These are phyloP conservation scores for Ophioceras dolichostomum DNA, from an alignment of 2,329 filamentous ascomycete species.

Conservation along the genomic window DNA sequence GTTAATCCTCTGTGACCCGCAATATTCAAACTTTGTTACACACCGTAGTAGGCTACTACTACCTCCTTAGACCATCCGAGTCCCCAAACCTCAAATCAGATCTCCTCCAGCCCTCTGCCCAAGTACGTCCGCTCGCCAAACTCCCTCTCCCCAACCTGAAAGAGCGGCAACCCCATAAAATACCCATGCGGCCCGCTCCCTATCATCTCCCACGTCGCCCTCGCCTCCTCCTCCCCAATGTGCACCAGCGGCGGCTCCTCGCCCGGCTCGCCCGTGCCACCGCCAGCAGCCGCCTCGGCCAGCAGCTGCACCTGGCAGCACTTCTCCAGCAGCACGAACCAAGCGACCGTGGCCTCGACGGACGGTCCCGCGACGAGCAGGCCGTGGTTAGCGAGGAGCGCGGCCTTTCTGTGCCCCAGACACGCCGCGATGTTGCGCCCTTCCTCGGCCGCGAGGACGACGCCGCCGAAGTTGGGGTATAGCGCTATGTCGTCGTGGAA, in stretches of 20 bases:
- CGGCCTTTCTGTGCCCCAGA: slow-evolving; percentile 36
- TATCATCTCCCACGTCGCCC: slow-evolving; percentile 10
- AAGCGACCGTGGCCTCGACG: slow-evolving; percentile 39
- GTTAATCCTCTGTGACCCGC: too few species aligned
- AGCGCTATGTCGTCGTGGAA: slow-evolving; percentile 39
- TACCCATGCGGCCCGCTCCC: slow-evolving; percentile 9
- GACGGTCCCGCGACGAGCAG: slow-evolving; percentile 35
- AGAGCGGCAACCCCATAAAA: slow-evolving; percentile 14
- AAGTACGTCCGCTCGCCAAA: slow-evolving; percentile 13
- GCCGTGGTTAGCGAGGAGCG: slow-evolving; percentile 42
- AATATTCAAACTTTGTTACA: too few species aligned
- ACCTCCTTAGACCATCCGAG: too few species aligned
- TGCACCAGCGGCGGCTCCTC: slow-evolving; percentile 5
- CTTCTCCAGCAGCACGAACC: slow-evolving; percentile 39
- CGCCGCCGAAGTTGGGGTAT: slow-evolving; percentile 34
- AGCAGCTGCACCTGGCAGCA: slow-evolving; percentile 35
- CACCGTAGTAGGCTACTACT: too few species aligned
- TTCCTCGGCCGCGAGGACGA: slow-evolving; percentile 39
- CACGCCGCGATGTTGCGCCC: slow-evolving; percentile 33
- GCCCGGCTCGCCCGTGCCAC: slow-evolving; percentile 38
- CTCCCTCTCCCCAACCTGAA: slow-evolving; percentile 14
- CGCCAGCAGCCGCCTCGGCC: slow-evolving; percentile 41
- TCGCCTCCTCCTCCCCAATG: slow-evolving; percentile 12
- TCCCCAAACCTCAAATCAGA: too few species aligned
- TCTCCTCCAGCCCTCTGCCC: slow-evolving; percentile 11